These are phyloP conservation scores for Hypsizygus marmoreus DNA, from an alignment of 768 basidiomycete species.

Conservation along the genomic window DNA sequence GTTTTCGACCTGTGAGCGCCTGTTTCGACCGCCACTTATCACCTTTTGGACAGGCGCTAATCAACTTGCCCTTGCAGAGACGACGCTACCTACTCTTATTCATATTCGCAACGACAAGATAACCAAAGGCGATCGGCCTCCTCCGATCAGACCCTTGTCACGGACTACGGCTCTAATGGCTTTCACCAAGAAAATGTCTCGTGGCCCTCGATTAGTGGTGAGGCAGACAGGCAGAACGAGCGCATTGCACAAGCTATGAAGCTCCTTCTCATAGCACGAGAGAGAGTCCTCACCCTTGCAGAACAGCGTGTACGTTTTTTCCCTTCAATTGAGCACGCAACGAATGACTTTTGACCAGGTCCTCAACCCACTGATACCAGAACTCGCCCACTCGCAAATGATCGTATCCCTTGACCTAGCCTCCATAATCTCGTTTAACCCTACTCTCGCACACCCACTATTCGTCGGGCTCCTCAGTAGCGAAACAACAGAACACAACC, in stretches of 20 bases:
- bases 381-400: slow-evolving; percentile 48
- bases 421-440: slow-evolving; percentile 66
- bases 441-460: slow-evolving; percentile 68
- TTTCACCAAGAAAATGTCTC: slow-evolving; percentile 11
- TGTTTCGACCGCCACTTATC: background rate
- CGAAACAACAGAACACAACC: slow-evolving; percentile 33
- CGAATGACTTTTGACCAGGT: slow-evolving; percentile 34
- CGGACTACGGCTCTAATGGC: slow-evolving; percentile 17
- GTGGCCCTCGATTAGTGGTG: slow-evolving; percentile 37
- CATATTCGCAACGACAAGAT: slow-evolving; percentile 33
- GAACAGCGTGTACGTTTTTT: slow-evolving; percentile 65
- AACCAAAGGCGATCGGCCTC: slow-evolving; percentile 40
- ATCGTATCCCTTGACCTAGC: slow-evolving; percentile 71
- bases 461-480: slow-evolving; percentile 56
- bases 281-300: slow-evolving; percentile 70
- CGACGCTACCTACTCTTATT: slow-evolving; percentile 47
- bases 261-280: slow-evolving; percentile 67
- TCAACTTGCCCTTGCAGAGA: slow-evolving; percentile 34
- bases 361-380: slow-evolving; percentile 51
- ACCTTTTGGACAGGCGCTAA: background rate
- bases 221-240: slow-evolving; percentile 60
- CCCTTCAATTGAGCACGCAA: background rate
- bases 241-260: slow-evolving; percentile 63
- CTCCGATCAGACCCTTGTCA: slow-evolving; percentile 34
- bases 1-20: slow-evolving; percentile 48